Conservation (phyloP, 2,329 filamentous ascomycete species). For the Phoma sp. region DNA sequence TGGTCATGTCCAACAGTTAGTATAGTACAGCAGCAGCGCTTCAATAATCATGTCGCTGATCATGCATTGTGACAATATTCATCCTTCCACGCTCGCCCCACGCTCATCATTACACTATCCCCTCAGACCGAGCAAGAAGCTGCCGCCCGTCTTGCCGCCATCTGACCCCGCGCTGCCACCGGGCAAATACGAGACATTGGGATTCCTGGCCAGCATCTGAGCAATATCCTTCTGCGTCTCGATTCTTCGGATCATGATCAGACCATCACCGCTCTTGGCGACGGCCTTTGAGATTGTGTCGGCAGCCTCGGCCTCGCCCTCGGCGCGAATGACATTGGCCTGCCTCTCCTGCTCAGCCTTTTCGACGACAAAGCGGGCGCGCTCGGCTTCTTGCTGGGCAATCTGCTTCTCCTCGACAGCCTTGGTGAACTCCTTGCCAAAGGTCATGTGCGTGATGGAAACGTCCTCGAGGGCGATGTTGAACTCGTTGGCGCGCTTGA, state of each 20-base stretch:
- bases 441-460: slow-evolving; percentile 99
- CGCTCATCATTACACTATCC: slow-evolving; percentile 32
- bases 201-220: slow-evolving; percentile 84
- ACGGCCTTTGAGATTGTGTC: slow-evolving; percentile 96
- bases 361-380: slow-evolving; percentile 97
- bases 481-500: slow-evolving; percentile 93
- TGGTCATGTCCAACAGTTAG: slow-evolving; percentile 29
- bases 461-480: slow-evolving; percentile 99
- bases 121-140: slow-evolving; percentile 72
- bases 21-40: slow-evolving; percentile 42
- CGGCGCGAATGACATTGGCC: slow-evolving; percentile 96
- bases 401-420: slow-evolving; percentile 99
- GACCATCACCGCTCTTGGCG: slow-evolving; percentile 88
- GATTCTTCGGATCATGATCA: slow-evolving; percentile 96
- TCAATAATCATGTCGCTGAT: slow-evolving; percentile 23
- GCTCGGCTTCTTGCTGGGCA: slow-evolving; percentile 97
- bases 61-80: slow-evolving; percentile 29
- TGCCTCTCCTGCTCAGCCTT: slow-evolving; percentile 98
- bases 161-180: slow-evolving; percentile 66
- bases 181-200: slow-evolving; percentile 94
- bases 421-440: slow-evolving; percentile 97
- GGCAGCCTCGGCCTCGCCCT: slow-evolving; percentile 96
- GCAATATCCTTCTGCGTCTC: slow-evolving; percentile 97
- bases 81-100: background rate
- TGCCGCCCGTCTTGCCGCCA: slow-evolving; percentile 67